Percentiles rank a stretch among this genome's conserved stretches.
These are phyloP conservation scores for Butyriboletus loyo DNA, from an alignment of 768 basidiomycete species.

Conservation along the genomic window DNA sequence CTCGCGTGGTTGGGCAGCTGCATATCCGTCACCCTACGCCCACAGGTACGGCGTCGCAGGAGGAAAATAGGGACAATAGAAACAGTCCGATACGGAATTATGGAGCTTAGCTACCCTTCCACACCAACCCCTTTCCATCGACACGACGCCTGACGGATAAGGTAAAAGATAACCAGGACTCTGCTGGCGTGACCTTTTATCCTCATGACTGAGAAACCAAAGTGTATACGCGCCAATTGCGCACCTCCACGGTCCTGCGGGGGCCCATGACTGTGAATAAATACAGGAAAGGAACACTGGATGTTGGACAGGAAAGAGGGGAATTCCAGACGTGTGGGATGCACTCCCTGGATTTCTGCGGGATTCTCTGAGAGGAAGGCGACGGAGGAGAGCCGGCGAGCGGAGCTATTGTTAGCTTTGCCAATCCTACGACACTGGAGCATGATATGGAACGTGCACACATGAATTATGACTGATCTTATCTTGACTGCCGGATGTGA, in stretches of 20 bases:
- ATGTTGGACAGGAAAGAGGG: neutral
- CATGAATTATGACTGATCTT: conserved; percentile 12
- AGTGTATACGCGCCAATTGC: neutral
- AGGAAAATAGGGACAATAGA: neutral
- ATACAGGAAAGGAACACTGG: conserved; percentile 1
- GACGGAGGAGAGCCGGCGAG: conserved; percentile 8
- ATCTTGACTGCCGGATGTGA: conserved; percentile 12
- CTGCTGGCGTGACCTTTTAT: neutral
- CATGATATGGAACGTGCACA: neutral
- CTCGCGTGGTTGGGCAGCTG: conserved; percentile 3
- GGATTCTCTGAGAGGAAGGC: conserved; percentile 13
- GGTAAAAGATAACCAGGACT: conserved; percentile 2
- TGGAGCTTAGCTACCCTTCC: conserved; percentile 8
- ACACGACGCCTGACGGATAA: conserved; percentile 14
- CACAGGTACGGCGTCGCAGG: conserved; percentile 6
- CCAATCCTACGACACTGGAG: conserved; percentile 1
- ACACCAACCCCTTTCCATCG: conserved; percentile 22
- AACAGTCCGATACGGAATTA: conserved; percentile 11
- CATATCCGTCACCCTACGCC: conserved; percentile 15
- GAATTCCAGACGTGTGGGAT: neutral
- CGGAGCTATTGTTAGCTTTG: conserved; percentile 14
- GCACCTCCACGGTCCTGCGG: conserved; percentile 4
- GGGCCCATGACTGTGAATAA: conserved; percentile 1
- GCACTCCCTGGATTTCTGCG: conserved; percentile 7
- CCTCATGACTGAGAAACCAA: conserved; percentile 13